Percentiles rank a stretch among this genome's conserved stretches.
These are phyloP conservation scores for Tanacetum coccineum DNA, from an alignment of 129 eudicot genomes.

Conservation along the genomic window DNA sequence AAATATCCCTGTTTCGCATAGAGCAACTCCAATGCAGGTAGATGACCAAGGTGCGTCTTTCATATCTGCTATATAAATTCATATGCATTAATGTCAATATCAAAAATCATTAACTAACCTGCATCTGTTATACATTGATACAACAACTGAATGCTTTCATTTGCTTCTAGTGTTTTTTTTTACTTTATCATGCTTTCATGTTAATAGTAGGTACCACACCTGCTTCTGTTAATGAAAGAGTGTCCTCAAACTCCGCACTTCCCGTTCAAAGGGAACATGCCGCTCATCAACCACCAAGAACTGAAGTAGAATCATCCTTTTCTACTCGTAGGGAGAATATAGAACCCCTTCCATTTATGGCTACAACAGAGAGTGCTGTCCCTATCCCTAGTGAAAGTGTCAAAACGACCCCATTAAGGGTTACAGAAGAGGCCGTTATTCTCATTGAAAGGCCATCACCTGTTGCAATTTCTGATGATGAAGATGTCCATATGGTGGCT, in stretches of 20 bases:
- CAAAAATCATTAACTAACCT: slow-evolving; percentile 4
- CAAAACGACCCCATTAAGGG: slow-evolving; percentile 17
- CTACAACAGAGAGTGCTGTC: slow-evolving; percentile 26
- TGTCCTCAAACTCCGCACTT: slow-evolving; percentile 23
- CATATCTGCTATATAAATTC: neutral
- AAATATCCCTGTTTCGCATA: slow-evolving; percentile 24
- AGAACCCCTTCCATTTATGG: slow-evolving; percentile 3
- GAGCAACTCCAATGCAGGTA: slow-evolving; percentile 35
- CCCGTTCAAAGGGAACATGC: slow-evolving; percentile 15
- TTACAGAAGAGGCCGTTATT: slow-evolving; percentile 31
- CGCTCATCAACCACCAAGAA: slow-evolving; percentile 1
- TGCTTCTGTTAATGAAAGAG: slow-evolving; percentile 28
- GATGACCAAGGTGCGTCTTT: slow-evolving; percentile 48
- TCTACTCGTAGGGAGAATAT: slow-evolving; percentile 3
- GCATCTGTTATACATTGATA: neutral
- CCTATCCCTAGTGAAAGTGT: slow-evolving; percentile 14
- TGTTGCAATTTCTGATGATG: slow-evolving; percentile 35
- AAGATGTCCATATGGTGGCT: slow-evolving; percentile 47
- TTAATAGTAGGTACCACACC: slow-evolving; percentile 34
- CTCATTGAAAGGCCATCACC: slow-evolving; percentile 24
- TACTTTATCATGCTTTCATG: slow-evolving; percentile 1
- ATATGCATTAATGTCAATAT: neutral
- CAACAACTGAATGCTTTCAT: neutral
- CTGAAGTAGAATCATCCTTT: slow-evolving; percentile 12
- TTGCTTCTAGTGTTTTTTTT: slow-evolving; percentile 10